Percentiles rank a stretch among this genome's conserved stretches.
Conservation (phyloP, 441 rosid species). For the Geranium incanum region DNA sequence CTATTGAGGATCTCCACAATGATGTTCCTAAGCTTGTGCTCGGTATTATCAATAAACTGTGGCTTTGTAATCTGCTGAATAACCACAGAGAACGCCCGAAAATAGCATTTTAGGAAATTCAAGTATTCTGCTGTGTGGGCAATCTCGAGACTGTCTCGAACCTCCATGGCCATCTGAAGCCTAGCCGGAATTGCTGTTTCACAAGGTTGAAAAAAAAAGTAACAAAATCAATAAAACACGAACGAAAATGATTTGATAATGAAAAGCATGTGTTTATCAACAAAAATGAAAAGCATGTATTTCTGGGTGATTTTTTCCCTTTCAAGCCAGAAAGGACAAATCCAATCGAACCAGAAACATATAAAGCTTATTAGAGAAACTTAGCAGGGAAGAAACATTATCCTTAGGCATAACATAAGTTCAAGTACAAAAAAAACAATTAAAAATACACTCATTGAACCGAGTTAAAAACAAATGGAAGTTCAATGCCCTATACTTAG, state of each 20-base stretch:
- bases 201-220: slow-evolving; percentile 17
- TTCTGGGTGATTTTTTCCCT: too few relatives aligned
- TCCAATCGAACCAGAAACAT: too few relatives aligned
- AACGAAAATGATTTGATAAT: too few relatives aligned
- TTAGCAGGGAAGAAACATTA: too few relatives aligned
- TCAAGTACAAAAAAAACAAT: too few relatives aligned
- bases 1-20: slow-evolving; percentile 91
- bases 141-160: slow-evolving; percentile 90
- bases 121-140: slow-evolving; percentile 91
- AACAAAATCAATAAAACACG: neutral
- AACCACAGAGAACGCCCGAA: slow-evolving; percentile 72
- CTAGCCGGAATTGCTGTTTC: slow-evolving; percentile 67
- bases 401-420: too few relatives aligned
- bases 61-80: slow-evolving; percentile 83
- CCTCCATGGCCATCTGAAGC: slow-evolving; percentile 88
- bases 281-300: too few relatives aligned
- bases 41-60: slow-evolving; percentile 67
- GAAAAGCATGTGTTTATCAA: too few relatives aligned
- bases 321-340: too few relatives aligned
- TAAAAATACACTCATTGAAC: neutral
- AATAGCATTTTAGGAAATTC: slow-evolving; percentile 90
- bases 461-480: neutral
- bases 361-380: too few relatives aligned
- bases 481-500: neutral
- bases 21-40: slow-evolving; percentile 86